Evolutionary conservation across 495 filamentous ascomycete species (phyloP).

Genomic region (Cercophora sp.): DNA sequence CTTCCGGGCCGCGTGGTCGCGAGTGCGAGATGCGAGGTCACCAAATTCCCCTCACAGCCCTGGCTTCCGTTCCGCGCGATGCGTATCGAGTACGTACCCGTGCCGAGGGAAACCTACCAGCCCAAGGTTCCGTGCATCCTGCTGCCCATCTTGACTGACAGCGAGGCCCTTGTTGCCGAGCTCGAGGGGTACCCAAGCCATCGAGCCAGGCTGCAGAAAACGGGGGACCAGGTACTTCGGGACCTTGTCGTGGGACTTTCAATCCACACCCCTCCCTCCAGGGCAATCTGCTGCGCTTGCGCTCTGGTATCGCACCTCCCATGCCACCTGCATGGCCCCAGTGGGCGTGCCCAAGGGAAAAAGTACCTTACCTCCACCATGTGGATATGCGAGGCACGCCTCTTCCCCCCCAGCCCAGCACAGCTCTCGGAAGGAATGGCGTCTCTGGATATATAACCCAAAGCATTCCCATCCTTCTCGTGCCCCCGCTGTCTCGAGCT

Average conservation of each 20-base stretch:
- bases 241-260: not conserved
- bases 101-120: too few relatives aligned
- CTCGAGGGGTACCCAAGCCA: not conserved
- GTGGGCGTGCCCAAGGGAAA: not conserved
- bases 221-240: slow-evolving; percentile 6
- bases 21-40: not conserved
- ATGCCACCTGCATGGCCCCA: slow-evolving; percentile 13
- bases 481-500: slow-evolving; percentile 3
- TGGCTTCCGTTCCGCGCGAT: too few relatives aligned
- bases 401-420: slow-evolving; percentile 2
- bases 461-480: slow-evolving; percentile 9
- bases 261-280: slow-evolving; percentile 3
- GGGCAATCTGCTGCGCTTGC: not conserved
- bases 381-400: slow-evolving; percentile 13
- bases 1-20: too few relatives aligned
- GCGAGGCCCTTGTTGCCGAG: not conserved
- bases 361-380: not conserved
- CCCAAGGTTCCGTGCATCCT: not conserved
- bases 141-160: too few relatives aligned
- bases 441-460: slow-evolving; percentile 18
- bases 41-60: too few relatives aligned
- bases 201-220: slow-evolving; percentile 8
- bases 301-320: not conserved
- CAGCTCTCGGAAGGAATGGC: not conserved
- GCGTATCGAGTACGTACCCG: not conserved